Conservation (phyloP, 139 green algal genomes). For the Auxenochlorella pyrenoidosa region DNA sequence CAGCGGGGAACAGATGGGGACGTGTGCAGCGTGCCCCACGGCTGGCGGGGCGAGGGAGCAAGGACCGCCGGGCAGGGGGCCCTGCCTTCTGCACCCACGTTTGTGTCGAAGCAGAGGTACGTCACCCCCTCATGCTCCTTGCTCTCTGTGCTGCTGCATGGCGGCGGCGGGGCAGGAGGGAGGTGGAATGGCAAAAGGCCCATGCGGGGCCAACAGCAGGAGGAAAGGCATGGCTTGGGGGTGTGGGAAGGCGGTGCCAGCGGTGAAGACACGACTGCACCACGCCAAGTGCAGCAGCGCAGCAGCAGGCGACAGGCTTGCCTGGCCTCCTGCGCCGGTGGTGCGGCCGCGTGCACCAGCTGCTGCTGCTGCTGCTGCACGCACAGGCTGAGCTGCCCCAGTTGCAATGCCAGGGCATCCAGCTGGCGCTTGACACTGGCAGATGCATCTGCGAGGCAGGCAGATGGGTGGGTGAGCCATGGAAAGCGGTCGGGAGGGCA, state of each 20-base stretch:
- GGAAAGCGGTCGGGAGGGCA: no score
- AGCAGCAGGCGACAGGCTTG: neutral
- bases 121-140: neutral
- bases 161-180: no score
- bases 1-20: neutral
- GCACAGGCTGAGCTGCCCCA: slow-evolving; percentile 30
- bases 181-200: no score
- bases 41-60: neutral
- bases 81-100: neutral
- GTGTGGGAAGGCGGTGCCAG: no score
- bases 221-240: no score
- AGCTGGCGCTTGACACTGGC: slow-evolving; percentile 20
- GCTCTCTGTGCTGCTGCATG: neutral
- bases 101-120: slow-evolving; percentile 9
- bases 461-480: neutral
- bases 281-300: neutral
- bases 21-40: neutral
- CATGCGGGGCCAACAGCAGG: no score
- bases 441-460: neutral
- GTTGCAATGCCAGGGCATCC: slow-evolving; percentile 14
- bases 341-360: neutral
- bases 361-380: slow-evolving; percentile 2
- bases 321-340: neutral
- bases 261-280: no score
- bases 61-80: no score